Conservation (phyloP, 495 filamentous ascomycete species). For the Hypoxylon crocopeplum region DNA sequence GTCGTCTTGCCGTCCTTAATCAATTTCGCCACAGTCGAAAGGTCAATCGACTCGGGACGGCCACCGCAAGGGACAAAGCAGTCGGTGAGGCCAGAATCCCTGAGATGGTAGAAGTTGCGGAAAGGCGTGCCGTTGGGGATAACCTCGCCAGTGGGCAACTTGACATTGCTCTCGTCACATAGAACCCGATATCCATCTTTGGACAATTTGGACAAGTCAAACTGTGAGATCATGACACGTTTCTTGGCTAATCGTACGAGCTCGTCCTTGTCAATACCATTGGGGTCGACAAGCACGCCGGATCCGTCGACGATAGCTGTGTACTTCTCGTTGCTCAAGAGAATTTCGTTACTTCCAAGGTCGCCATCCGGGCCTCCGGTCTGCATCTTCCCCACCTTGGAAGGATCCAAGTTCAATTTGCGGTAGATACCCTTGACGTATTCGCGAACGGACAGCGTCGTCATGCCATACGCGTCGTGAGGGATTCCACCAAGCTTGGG, state of each 20-base stretch:
- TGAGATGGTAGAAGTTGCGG: slow-evolving; percentile 96
- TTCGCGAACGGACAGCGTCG: slow-evolving; percentile 92
- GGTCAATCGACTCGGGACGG: slow-evolving; percentile 94
- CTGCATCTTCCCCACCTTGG: slow-evolving; percentile 88
- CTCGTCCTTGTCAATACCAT: slow-evolving; percentile 85
- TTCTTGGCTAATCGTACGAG: slow-evolving; percentile 83
- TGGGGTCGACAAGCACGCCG: slow-evolving; percentile 91
- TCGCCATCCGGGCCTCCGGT: slow-evolving; percentile 97
- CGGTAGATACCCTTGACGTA: slow-evolving; percentile 97
- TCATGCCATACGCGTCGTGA: slow-evolving; percentile 97
- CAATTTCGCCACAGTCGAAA: slow-evolving; percentile 81
- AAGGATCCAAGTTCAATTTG: slow-evolving; percentile 86
- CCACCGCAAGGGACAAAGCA: slow-evolving; percentile 96
- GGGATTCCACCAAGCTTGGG: slow-evolving; percentile 95
- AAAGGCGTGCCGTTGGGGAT: slow-evolving; percentile 92
- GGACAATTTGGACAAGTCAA: slow-evolving; percentile 85
- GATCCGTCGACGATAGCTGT: slow-evolving; percentile 91
- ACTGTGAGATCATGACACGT: slow-evolving; percentile 88
- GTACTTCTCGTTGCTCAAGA: slow-evolving; percentile 95
- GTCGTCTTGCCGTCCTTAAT: slow-evolving; percentile 83
- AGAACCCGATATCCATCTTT: slow-evolving; percentile 89
- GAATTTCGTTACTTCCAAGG: slow-evolving; percentile 95
- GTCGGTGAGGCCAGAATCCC: slow-evolving; percentile 76
- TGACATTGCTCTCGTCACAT: slow-evolving; percentile 87
- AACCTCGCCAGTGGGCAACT: slow-evolving; percentile 82